Base-by-base conservation (phyloP, 306 rosid species). In the Cyamopsis tetragonoloba region DNA sequence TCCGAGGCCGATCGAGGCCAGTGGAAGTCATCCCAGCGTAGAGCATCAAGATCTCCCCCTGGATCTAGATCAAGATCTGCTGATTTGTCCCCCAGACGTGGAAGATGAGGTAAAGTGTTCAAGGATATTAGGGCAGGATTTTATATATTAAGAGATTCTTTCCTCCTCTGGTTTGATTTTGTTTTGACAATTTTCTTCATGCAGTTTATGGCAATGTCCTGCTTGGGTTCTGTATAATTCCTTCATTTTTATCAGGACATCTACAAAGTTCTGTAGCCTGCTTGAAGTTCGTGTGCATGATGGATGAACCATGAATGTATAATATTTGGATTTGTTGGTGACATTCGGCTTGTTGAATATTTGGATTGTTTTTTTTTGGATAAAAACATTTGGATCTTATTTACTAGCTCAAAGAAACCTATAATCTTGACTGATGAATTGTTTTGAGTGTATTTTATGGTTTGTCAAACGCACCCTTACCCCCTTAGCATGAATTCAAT, bases 61-160 rank as follows among this genome's bases (percentile, higher is more conserved):
- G 86, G 96, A 28, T 87, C 98, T 19, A 83, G 95, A 71, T 88
- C 89, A 70, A 81, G 95, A 53, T 88, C 96, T 46, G 75, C 85
- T 1, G 96, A 88, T 32, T 56, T 80, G 57, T 91, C 92, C 12
- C 97, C 96, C 19, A 74, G 88, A 54, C 95, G 73, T 59, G 81
- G 87, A 73, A 75, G 95, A 84, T 82, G 71, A 82, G 77, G 85
- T 81, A 58, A 67, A 62, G 14, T 61, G 23, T 43, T 64, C 7
- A 13, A 13, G 19, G n/a, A n/a, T n/a, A n/a, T n/a, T n/a, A n/a
- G n/a, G 30, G 24, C 4, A 47, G 3, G 43, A 31, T 49, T 72
- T 62, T 31, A 15, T 61, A 7, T 1, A 8, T 12, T 12, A 22
- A 42, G 15, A 31, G 35, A 23, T 42, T 41, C 41, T 23, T 5